phyloP scores from a whole-genome alignment of 1,284 basidiomycete species.

The Pseudozyma sp. region DNA sequence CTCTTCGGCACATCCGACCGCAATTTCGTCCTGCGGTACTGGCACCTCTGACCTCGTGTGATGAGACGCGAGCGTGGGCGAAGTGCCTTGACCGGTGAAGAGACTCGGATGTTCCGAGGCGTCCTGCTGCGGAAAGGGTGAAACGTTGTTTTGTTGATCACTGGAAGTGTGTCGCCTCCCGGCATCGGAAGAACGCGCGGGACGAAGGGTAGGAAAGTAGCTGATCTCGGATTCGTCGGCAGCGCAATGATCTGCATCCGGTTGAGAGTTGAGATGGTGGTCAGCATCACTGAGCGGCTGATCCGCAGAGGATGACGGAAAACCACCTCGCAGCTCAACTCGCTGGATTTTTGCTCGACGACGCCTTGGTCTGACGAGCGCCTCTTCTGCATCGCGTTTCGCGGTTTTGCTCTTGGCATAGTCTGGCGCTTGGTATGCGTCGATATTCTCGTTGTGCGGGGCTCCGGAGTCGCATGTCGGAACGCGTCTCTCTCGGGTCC shows the following conservation, averaged over 20 bases:
- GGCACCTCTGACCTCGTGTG: neutral
- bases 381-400: constrained; percentile 6
- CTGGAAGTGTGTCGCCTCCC: neutral
- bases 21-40: neutral
- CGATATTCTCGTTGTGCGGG: constrained; percentile 17
- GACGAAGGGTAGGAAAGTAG: constrained; percentile 38
- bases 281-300: constrained; percentile 29
- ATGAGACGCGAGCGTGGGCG: neutral
- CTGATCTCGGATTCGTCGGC: constrained; percentile 42
- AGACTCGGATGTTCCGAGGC: neutral
- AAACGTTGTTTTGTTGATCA: neutral
- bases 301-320: constrained; percentile 12
- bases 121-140: neutral
- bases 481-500: neutral
- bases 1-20: neutral
- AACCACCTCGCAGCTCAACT: constrained; percentile 12
- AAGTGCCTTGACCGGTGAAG: neutral
- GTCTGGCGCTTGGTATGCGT: neutral
- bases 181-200: neutral
- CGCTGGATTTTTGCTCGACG: constrained; percentile 28
- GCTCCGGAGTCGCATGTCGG: neutral
- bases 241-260: constrained; percentile 2
- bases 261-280: constrained; percentile 30
- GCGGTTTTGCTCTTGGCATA: neutral
- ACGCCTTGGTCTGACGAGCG: constrained; percentile 1